These are phyloP conservation scores for Apiospora arundinis DNA, from an alignment of 2,329 filamentous ascomycete genomes.

Conservation along the genomic window DNA sequence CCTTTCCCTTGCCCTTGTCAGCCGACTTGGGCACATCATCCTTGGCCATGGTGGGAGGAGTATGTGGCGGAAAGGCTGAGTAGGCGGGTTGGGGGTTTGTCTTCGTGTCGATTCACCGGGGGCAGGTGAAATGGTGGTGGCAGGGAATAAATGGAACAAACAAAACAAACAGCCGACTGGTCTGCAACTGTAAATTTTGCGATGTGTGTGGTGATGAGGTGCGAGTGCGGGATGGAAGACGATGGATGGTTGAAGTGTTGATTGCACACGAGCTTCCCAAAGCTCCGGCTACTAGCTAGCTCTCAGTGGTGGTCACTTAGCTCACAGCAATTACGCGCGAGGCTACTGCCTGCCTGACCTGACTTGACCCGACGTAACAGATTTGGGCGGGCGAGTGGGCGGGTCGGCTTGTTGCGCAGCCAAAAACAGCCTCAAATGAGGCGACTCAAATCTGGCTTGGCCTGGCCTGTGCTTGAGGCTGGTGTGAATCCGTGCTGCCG, in stretches of 20 bases:
- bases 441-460: not conserved
- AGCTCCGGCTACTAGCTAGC: constrained; percentile 13
- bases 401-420: not conserved
- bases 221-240: constrained; percentile 16
- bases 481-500: not conserved
- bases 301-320: constrained; percentile 13
- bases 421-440: constrained; percentile 2
- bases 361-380: constrained; percentile 4
- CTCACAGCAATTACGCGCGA: constrained; percentile 21
- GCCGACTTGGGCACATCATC: constrained; percentile 83
- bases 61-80: constrained; percentile 18
- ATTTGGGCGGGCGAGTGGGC: not conserved
- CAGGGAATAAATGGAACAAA: not conserved
- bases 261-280: constrained; percentile 21
- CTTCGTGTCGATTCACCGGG: constrained; percentile 13
- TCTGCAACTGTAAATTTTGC: not conserved
- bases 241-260: constrained; percentile 19
- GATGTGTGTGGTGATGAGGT: constrained; percentile 3
- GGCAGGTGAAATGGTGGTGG: not conserved
- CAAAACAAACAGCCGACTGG: not conserved
- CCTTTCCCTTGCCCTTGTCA: constrained; percentile 98
- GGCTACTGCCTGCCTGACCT: constrained; percentile 20
- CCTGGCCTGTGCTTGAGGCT: constrained; percentile 19
- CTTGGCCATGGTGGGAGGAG: constrained; percentile 77
- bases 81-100: constrained; percentile 6